Evolutionary conservation across 495 filamentous ascomycete species (phyloP), one percentile per base, ranked within the genome.

Genomic region (Penicillium tannophilum): DNA sequence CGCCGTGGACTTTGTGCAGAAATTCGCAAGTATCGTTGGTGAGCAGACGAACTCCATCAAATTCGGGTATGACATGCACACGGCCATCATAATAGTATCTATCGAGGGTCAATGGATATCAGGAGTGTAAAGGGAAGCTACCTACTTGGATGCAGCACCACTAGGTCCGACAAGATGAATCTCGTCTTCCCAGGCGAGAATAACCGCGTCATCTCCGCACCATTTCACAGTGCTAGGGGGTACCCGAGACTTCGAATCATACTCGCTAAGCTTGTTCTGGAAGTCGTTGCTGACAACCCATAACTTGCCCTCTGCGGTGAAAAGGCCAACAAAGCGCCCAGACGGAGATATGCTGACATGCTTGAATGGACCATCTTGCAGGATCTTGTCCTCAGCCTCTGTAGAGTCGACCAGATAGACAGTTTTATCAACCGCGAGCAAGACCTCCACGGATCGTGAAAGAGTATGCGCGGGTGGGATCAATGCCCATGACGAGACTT

Each of bases 111-210:
- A 73, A 59, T 43, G 35, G 6, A 19, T 4, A 41, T 6, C 33
- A 39, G 23, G 7, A 9, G 39, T 2, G 23, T 12, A 48, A 5
- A 20, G 28, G 19, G 44, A 55, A 35, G 24, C 24, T 6, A 49
- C 76, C 63, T 70, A 85, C 81, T 85, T 86, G 35, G 92, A 83
- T 42, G 90, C 82, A 11, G 88, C 84, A 41, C 90, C 91, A 49
- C 86, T 88, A 0, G 91, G 92, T 2, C 92, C 93, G 55, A 98
- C 88, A 45, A 98, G 81, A 68, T 97, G 94, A n/a, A 98, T 87
- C 65, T 98, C 94, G 73, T 98, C 94, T 64, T 97, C 94, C 94
- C 94, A 98, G 14, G 91, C 92, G 58, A 98, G 84, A 46, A 96
- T 86, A 9, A 97, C 91, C 7, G 92, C 90, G 73, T 97, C 91